Evolutionary conservation across 768 basidiomycete species (phyloP).

Genomic region (Auriscalpium orientale): DNA sequence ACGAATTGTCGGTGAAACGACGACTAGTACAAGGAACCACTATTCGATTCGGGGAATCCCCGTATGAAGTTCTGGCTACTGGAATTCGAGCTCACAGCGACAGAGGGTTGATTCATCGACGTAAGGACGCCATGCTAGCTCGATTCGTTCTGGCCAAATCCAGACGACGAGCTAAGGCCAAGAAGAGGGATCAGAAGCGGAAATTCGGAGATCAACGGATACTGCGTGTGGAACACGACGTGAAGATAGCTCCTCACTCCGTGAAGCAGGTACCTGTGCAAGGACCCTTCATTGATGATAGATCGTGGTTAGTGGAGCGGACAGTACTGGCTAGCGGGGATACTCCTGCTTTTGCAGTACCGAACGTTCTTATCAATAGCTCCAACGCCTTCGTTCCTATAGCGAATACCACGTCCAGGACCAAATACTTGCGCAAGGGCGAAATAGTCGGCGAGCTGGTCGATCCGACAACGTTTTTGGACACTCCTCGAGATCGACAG

Average conservation of each 20-base stretch:
- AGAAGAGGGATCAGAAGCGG: not conserved
- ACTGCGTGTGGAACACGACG: not conserved
- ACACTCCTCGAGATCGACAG: not conserved
- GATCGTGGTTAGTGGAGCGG: not conserved
- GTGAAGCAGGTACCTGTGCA: not conserved
- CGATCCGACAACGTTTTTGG: not conserved
- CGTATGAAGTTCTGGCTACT: too few species aligned
- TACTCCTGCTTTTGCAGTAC: not conserved
- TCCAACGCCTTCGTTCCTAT: not conserved
- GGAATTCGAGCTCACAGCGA: conserved; percentile 16
- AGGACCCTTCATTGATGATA: not conserved
- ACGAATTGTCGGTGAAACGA: too few species aligned
- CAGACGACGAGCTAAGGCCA: not conserved
- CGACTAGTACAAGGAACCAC: too few species aligned
- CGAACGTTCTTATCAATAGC: not conserved
- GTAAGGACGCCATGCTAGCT: not conserved
- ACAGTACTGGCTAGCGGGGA: not conserved
- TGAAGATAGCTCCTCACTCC: conserved; percentile 1
- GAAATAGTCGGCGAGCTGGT: not conserved
- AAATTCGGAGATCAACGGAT: not conserved
- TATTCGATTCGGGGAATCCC: too few species aligned
- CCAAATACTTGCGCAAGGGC: not conserved
- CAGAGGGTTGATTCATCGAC: not conserved
- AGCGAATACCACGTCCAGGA: not conserved
- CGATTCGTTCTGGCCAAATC: not conserved